Base-by-base conservation (phyloP, 768 basidiomycete species). In the Tylopilus rubrobrunneus region DNA sequence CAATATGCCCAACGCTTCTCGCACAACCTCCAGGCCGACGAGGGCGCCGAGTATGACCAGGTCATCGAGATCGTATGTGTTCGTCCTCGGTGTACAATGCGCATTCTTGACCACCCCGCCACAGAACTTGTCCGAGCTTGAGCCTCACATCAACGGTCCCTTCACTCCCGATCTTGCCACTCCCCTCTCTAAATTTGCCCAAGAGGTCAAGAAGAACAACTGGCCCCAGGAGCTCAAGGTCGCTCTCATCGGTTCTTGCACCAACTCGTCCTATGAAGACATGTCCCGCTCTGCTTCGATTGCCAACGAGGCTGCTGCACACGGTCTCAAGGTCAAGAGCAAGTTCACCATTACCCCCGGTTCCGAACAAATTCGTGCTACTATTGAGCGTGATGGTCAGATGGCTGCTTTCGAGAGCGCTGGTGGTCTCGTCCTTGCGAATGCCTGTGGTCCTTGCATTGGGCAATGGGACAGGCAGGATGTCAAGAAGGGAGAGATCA, bases 161-260 rank as follows among this genome's bases (percentile, higher is more conserved):
- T 99, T 97, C 81, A 98, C 97, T n/a, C 97, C 97, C 44, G 97
- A 99, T 81, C 86, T 99, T 61, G 96, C 97, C 49, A 99, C 96
- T 28, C 97, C 97, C 50, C 82, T 99, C 66, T 97, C 95, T 73
- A 89, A 96, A 80, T 97, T 98, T 67, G 89, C 90, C 48, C 76
- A 78, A 31, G 92, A 85, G 62, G 92, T 89, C 56, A 92, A 92
- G 83, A 86, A 90, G 78, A 98, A 98, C 78, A 78, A 81, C 71
- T 98, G 97, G 97, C 97, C 97, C 36, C 79, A 87, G 51, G 95
- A 99, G 71, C 85, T 99, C 77, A 93, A 90, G 78, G 97, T 98
- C 64, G 92, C 85, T 56, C 86, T 99, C 54, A 98, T 99, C 71
- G 97, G 97, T 49, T 98, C 97, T 45, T 99, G 97, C 86, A 98